Percentiles rank a stretch among this genome's conserved stretches.
phyloP scores from a whole-genome alignment of 2,329 filamentous ascomycete genomes.

The Penicillium sp. region DNA sequence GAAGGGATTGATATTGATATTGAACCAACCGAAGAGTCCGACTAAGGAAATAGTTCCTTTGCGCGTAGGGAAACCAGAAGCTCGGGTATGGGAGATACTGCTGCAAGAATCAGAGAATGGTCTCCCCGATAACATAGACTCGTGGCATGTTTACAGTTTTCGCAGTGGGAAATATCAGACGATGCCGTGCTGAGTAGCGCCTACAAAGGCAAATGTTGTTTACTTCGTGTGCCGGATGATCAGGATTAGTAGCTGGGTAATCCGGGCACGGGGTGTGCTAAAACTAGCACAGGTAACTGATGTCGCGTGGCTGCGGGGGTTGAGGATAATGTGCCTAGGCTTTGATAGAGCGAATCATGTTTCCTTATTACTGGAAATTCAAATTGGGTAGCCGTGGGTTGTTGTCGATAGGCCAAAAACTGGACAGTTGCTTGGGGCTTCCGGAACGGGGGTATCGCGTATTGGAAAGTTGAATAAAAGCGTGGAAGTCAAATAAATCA shows the following conservation, averaged over 20 bases:
- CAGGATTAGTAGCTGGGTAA: background rate
- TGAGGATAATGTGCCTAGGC: background rate
- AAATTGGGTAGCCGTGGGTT: background rate
- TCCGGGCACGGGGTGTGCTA: background rate
- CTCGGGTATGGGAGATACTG: background rate
- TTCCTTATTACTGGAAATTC: background rate
- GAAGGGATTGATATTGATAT: background rate
- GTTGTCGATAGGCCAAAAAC: background rate
- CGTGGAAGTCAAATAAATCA: background rate
- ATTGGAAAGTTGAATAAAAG: background rate
- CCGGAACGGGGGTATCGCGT: background rate
- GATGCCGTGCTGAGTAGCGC: background rate
- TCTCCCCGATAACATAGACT: background rate
- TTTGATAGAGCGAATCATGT: background rate
- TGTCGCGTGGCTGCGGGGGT: background rate
- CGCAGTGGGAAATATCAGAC: background rate
- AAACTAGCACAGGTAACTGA: background rate
- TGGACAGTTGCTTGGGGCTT: background rate
- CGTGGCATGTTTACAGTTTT: background rate
- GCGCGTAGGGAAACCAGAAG: background rate
- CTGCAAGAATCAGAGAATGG: background rate
- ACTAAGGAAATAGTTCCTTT: constrained; percentile 1
- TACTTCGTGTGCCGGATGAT: background rate
- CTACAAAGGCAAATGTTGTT: background rate
- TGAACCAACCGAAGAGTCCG: background rate